Base-by-base conservation (phyloP, 805 yeast genomes). In the Isabelozyma pseudorhagii region DNA sequence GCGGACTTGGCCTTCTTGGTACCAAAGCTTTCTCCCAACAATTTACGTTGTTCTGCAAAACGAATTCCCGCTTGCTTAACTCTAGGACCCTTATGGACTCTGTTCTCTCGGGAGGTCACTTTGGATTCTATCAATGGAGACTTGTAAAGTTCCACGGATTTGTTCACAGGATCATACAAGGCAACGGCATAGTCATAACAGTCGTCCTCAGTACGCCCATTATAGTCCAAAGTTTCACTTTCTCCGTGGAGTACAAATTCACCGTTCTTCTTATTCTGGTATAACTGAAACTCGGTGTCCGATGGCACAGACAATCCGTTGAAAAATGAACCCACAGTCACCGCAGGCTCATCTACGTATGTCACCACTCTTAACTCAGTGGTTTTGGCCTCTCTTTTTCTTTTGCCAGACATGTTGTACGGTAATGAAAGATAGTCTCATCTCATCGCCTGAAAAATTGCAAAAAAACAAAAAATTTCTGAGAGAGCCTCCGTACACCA, bases 1-100 rank as follows among this genome's bases (percentile, higher is more conserved):
- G 96, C 96, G 59, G 89, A 87, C 74, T 90, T 93, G 54, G 97
- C 97, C 73, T 84, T 92, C 73, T 89, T 92, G 50, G 99, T 93
- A 78, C 99, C 99, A 60, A 94, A 94, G 3, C 94, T 96, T 69
- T 90, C 93, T 62, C 99, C 99, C 62, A 94, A 78, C 1, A 89
- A 87, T 49, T 82, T 88, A 66, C 97, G 81, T 69, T 89, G 89
- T 14, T 76, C 72, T 50, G 79, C 72, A 58, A 78, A 69, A 53
- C 73, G 69, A 38, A 72, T 70, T 34, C 80, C 80, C 8, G 72
- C 68, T 64, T 82, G 87, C 68, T 80, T 82, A 49, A 89, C 76
- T 25, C 75, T 68, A 18, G 94, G 94, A 6, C 89, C 88, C 43
- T 72, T 72, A 53, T 75, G 75, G 42, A 69, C 69, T 58, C 84